Evolutionary conservation across 1,284 basidiomycete species (phyloP).

Genomic region (Rhodotorula sp.): DNA sequence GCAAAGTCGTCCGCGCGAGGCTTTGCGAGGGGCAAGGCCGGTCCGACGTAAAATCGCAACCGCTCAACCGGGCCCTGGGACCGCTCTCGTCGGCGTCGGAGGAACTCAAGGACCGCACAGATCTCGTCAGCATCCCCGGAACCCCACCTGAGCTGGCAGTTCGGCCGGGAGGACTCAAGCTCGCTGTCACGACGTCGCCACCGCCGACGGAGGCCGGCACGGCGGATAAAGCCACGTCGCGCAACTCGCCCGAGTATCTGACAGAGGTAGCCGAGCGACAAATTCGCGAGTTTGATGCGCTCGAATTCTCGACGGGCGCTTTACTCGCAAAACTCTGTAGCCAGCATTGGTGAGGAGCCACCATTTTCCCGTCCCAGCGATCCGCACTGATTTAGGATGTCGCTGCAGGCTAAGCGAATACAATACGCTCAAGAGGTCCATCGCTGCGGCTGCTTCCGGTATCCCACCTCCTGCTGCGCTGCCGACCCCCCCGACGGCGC

Average conservation of each 20-base stretch:
- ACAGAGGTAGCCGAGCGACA: slow-evolving; percentile 22
- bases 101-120: not conserved
- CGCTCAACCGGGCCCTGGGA: not conserved
- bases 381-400: not conserved
- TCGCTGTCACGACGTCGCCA: not conserved
- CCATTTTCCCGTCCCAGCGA: not conserved
- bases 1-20: not conserved
- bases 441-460: slow-evolving; percentile 9
- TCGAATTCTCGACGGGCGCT: slow-evolving; percentile 5
- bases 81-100: not conserved
- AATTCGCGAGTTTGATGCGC: slow-evolving; percentile 5
- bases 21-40: not conserved
- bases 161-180: too few relatives aligned
- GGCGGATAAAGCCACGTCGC: not conserved
- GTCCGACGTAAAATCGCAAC: not conserved
- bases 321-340: slow-evolving; percentile 19
- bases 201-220: not conserved
- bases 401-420: slow-evolving; percentile 25
- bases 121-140: not conserved
- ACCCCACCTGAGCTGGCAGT: not conserved
- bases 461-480: not conserved
- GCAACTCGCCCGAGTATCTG: not conserved
- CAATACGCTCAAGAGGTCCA: slow-evolving; percentile 32
- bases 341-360: slow-evolving; percentile 23
- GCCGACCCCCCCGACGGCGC: not conserved